Evolutionary conservation across 495 filamentous ascomycete species (phyloP).

Genomic region (Penicillium riverlandense): DNA sequence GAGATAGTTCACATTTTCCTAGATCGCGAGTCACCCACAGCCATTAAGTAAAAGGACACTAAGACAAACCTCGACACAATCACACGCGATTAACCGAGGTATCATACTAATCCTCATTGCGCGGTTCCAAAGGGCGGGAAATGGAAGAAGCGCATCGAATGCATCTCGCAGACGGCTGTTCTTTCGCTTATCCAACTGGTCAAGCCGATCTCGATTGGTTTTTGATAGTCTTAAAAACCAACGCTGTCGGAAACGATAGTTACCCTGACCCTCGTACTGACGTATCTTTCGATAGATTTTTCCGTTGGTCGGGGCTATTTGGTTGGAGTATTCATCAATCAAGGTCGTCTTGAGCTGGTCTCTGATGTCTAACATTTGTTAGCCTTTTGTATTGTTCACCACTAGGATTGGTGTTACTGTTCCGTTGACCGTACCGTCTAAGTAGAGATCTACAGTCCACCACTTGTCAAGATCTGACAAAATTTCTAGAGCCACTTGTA

Average conservation of each 20-base stretch:
- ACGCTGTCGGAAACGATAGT: slow-evolving; percentile 6
- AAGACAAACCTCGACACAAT: neutral
- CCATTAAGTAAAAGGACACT: neutral
- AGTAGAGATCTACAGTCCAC: slow-evolving; percentile 26
- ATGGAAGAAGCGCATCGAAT: neutral
- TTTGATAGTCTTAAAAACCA: slow-evolving; percentile 4
- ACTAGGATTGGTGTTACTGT: slow-evolving; percentile 1
- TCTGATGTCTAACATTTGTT: slow-evolving; percentile 20
- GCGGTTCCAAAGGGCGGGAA: neutral
- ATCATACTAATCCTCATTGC: neutral
- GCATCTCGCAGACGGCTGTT: slow-evolving; percentile 1
- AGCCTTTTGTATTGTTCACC: too few species aligned
- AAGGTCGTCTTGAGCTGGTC: slow-evolving; percentile 11
- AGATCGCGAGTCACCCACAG: too few species aligned
- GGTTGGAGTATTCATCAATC: slow-evolving; percentile 22
- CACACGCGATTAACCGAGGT: neutral
- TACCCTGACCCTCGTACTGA: slow-evolving; percentile 15
- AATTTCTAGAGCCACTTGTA: slow-evolving; percentile 14
- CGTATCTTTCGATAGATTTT: slow-evolving; percentile 26
- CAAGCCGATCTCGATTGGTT: slow-evolving; percentile 7
- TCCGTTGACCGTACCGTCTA: slow-evolving; percentile 10
- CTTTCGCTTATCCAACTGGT: neutral
- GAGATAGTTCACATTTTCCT: neutral
- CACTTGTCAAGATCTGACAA: slow-evolving; percentile 10
- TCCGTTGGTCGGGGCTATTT: slow-evolving; percentile 15